Evolutionary conservation across 2,329 filamentous ascomycete genomes (phyloP), one percentile per base, ranked within the genome.

Genomic region (Scolecobasidium constrictum): DNA sequence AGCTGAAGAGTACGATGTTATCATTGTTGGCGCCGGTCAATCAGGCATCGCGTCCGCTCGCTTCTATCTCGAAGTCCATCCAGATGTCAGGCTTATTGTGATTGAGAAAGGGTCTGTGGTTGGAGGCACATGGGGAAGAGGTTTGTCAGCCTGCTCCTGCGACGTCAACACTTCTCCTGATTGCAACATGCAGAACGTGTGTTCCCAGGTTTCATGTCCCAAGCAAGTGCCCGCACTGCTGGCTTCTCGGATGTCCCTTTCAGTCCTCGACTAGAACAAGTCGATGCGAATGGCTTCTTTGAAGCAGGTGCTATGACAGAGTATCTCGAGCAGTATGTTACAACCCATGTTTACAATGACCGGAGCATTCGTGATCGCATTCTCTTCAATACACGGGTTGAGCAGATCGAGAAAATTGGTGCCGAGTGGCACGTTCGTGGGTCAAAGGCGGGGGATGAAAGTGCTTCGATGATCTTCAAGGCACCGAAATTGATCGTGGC

Each of bases 401-500:
- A 39, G 19, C 21, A 22, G 19, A 9, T 26, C 16, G 19, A n/a
- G 13, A 26, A 3, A 15, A 23, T 39, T 50, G 51, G 33, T 18
- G 37, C 18, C 44, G 47, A n/a, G 16, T 34, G n/a, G 49, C n/a
- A n/a, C n/a, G n/a, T n/a, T n/a, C n/a, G n/a, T n/a, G n/a, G n/a
- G n/a, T n/a, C n/a, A n/a, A n/a, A n/a, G n/a, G n/a, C n/a, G n/a
- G n/a, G n/a, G n/a, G n/a, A n/a, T n/a, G n/a, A n/a, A n/a, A n/a
- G n/a, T n/a, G n/a, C n/a, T n/a, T n/a, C n/a, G n/a, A n/a, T n/a
- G n/a, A n/a, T n/a, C n/a, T n/a, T n/a, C n/a, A n/a, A n/a, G n/a
- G n/a, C n/a, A n/a, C n/a, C n/a, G n/a, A n/a, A 48, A 26, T 31
- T 57, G 2, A 49, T 56, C 33, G 45, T 53, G 20, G 54, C 54